Evolutionary conservation across 306 rosid species (phyloP).

Genomic region (Casuarina cunninghamiana): DNA sequence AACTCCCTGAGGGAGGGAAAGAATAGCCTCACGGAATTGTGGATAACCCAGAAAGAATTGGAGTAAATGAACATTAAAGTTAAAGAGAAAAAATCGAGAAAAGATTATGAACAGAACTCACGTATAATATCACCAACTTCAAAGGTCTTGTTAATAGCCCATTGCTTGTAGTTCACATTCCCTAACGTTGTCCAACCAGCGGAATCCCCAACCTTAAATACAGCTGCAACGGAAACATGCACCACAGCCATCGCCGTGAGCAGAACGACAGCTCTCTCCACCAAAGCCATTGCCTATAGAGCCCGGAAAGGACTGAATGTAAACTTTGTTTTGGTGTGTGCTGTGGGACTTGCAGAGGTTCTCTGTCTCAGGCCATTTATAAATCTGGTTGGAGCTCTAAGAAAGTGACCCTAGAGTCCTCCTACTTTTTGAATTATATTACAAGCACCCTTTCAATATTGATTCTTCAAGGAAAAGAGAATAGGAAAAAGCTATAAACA

Average conservation of each 20-base stretch:
- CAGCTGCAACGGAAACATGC: constrained; percentile 50
- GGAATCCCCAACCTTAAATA: constrained; percentile 81
- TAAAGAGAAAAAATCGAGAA: background rate
- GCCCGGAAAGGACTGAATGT: constrained; percentile 1
- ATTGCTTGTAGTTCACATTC: constrained; percentile 58
- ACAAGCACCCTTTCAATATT: constrained; percentile 6
- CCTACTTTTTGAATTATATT: constrained; percentile 19
- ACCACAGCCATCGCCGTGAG: constrained; percentile 27
- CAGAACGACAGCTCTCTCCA: constrained; percentile 32
- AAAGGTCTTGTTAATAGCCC: constrained; percentile 77
- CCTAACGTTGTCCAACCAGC: constrained; percentile 83
- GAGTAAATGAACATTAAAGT: background rate
- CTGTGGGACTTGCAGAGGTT: constrained; percentile 11
- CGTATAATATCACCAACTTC: constrained; percentile 71
- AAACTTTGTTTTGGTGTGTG: constrained; percentile 7
- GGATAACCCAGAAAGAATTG: too few species aligned
- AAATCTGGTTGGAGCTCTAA: constrained; percentile 38
- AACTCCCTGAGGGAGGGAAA: too few species aligned
- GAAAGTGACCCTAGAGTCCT: constrained; percentile 14
- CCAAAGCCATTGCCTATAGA: constrained; percentile 46
- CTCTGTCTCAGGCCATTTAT: constrained; percentile 27
- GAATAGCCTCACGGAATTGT: too few species aligned
- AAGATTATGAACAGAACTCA: constrained; percentile 36
- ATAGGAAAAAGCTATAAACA: background rate
- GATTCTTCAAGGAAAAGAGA: background rate